Base-by-base conservation (phyloP, 106 monocot species). In the Apostasia ramifera region DNA sequence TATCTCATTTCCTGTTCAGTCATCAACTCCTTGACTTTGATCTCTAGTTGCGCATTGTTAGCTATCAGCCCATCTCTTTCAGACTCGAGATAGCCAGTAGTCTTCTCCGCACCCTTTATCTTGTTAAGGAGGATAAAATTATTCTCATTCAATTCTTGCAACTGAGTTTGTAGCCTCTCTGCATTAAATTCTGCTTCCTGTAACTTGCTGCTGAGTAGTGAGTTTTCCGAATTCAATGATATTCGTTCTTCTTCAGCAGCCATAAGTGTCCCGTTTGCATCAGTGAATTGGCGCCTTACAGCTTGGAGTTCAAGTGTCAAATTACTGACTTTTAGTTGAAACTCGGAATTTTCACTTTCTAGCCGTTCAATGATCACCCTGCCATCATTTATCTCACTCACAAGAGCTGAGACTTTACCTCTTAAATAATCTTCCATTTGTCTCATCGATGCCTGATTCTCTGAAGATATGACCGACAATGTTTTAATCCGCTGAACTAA, bases 291-390 rank as follows among this genome's bases (percentile, higher is more conserved):
- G 40, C 55, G 13, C 5, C 61, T 61, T 44, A 71, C 54, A 6
- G 47, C 63, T 26, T 67, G 14, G 8, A 83, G 40, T 56, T 74
- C 59, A 66, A 70, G 11, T 14, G 6, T 41, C 40, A 81, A 59
- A 73, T 79, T 70, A 70, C 72, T 59, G 11, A 79, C 70, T 77
- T 67, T 78, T 62, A 57, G 52, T 56, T 75, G 78, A 53, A 85
- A 55, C 59, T 71, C 44, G 55, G 65, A 80, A n/a, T 67, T 78
- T 56, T 77, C 74, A 61, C 1, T 52, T 48, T 39, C 53, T 57
- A 69, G 59, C 41, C 57, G 56, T 10, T 78, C 26, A 26, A 47
- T 26, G 6, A 3, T 47, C 48, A 26, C 48, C 8, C 13, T 67
- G 10, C 46, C 14, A 41, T 55, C 55, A 13, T 80, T n/a, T 53